A percentile compares a stretch with the other conserved stretches of the same genome.
phyloP scores from a whole-genome alignment of 108 stramenopile species.

The Cylindrotheca closterium region DNA sequence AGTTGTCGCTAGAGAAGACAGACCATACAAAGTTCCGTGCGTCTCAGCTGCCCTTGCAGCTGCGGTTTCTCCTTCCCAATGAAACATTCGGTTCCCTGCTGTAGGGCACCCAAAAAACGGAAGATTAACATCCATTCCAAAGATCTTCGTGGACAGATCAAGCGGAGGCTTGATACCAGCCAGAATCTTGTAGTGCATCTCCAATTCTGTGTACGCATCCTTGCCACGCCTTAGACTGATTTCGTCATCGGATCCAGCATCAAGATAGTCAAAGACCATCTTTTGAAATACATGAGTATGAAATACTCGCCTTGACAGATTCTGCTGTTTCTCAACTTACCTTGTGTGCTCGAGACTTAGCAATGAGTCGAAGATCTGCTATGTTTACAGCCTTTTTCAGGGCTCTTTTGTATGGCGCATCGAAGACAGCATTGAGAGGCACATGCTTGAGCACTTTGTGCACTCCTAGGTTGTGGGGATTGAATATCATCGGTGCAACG shows the following conservation, averaged over 20 bases:
- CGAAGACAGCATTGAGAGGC: constrained; percentile 83
- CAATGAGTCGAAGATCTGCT: constrained; percentile 85
- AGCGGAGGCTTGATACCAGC: constrained; percentile 90
- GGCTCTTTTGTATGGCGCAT: constrained; percentile 78
- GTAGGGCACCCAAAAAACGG: constrained; percentile 93
- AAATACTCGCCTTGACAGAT: not conserved
- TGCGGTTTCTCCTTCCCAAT: constrained; percentile 91
- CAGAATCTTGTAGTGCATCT: constrained; percentile 91
- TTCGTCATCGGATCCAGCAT: constrained; percentile 91
- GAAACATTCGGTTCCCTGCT: constrained; percentile 93
- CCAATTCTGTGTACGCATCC: constrained; percentile 87
- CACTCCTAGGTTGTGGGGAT: constrained; percentile 86
- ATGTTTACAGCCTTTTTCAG: constrained; percentile 87
- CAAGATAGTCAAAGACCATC: constrained; percentile 94
- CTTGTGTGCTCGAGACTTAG: constrained; percentile 89
- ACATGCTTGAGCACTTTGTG: constrained; percentile 90
- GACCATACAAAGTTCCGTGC: constrained; percentile 85
- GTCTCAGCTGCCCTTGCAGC: constrained; percentile 84
- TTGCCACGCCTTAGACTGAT: constrained; percentile 86
- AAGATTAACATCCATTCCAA: constrained; percentile 77
- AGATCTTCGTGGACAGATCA: constrained; percentile 81
- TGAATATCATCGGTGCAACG: constrained; percentile 55
- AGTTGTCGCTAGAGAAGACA: constrained; percentile 85
- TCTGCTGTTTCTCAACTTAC: constrained; percentile 54
- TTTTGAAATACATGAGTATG: constrained; percentile 10